phyloP scores from a whole-genome alignment of 2,329 filamentous ascomycete species.

The Trichoderma gracile region DNA sequence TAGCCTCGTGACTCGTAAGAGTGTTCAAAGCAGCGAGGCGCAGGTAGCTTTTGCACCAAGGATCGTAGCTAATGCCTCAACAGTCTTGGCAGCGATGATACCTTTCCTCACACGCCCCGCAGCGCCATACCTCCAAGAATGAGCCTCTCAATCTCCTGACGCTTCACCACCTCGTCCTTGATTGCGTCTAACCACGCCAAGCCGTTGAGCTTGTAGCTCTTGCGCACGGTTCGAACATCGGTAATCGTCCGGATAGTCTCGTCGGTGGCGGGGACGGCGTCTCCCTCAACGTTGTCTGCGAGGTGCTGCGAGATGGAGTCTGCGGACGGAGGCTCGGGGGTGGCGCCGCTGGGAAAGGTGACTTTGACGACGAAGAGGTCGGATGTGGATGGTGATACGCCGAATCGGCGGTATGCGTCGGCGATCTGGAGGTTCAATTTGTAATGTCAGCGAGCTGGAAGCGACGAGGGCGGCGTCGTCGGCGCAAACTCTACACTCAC shows the following conservation, averaged over 20 bases:
- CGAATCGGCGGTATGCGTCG: constrained; percentile 87
- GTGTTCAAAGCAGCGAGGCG: no score
- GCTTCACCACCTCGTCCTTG: constrained; percentile 46
- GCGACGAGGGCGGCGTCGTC: background rate
- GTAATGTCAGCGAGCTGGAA: background rate
- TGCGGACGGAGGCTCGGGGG: constrained; percentile 46
- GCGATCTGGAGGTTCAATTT: constrained; percentile 63
- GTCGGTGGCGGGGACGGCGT: constrained; percentile 60
- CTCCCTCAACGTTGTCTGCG: constrained; percentile 60
- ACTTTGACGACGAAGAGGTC: constrained; percentile 82
- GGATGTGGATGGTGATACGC: constrained; percentile 70
- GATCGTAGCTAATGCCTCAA: background rate
- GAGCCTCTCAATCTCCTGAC: constrained; percentile 64
- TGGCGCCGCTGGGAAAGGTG: constrained; percentile 49
- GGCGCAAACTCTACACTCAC: constrained; percentile 44
- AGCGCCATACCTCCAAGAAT: constrained; percentile 74
- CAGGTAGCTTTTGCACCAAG: no score
- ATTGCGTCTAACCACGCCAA: constrained; percentile 52
- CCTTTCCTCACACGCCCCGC: constrained; percentile 39
- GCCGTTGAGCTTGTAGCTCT: constrained; percentile 81
- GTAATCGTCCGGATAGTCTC: constrained; percentile 58
- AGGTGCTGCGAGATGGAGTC: constrained; percentile 62
- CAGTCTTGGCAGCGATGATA: no score
- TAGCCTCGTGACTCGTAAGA: fast-evolving
- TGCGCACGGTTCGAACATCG: constrained; percentile 71